phyloP scores from a whole-genome alignment of 2,329 filamentous ascomycete species.

The Pseudogymnoascus sp. region DNA sequence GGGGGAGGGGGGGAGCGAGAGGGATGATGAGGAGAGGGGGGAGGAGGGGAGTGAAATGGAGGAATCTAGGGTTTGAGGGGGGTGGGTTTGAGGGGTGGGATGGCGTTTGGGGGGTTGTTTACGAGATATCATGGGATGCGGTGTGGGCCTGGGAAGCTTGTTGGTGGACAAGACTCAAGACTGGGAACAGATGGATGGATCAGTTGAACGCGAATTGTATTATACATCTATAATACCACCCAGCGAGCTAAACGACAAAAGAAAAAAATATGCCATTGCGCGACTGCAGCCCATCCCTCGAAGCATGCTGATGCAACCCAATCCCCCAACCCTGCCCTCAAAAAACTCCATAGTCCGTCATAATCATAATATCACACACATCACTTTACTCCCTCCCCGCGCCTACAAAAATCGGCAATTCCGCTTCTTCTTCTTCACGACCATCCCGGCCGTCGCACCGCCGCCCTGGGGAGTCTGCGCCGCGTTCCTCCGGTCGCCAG shows the following conservation, averaged over 20 bases:
- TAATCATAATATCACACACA: neutral
- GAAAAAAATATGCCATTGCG: slow-evolving; percentile 6
- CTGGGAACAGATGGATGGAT: neutral
- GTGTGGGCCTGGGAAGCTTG: neutral
- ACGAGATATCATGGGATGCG: neutral
- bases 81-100: neutral
- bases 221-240: slow-evolving; percentile 3
- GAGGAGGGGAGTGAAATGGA: slow-evolving; percentile 11
- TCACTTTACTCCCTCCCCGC: neutral
- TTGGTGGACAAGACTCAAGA: neutral
- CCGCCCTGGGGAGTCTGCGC: slow-evolving; percentile 18
- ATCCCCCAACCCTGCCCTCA: neutral
- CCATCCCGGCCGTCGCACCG: slow-evolving; percentile 26
- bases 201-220: neutral
- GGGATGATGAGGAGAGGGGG: slow-evolving; percentile 21
- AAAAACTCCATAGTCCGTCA: neutral
- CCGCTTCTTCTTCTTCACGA: slow-evolving; percentile 68
- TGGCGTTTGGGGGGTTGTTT: slow-evolving; percentile 16
- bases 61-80: neutral
- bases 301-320: neutral
- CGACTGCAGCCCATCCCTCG: neutral
- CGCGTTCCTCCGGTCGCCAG: slow-evolving; percentile 60
- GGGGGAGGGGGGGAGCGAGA: slow-evolving; percentile 15
- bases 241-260: neutral
- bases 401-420: slow-evolving; percentile 72